Conservation (phyloP, 169 alveolate genomes). For the Plasmodium sp. region DNA sequence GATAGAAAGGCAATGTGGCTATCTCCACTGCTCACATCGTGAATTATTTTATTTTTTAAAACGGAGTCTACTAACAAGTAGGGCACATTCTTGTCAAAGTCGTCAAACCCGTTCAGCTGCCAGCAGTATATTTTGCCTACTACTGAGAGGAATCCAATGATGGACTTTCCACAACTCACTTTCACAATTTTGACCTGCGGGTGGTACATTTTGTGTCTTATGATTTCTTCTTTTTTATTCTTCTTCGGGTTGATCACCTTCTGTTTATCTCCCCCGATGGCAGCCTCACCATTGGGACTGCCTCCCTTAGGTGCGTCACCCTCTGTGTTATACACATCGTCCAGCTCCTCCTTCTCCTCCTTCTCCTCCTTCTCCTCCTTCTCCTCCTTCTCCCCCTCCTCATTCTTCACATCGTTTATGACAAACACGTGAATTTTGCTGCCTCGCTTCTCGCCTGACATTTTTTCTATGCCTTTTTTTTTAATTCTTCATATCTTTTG, state of each 20-base stretch:
- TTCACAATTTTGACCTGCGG: constrained; percentile 65
- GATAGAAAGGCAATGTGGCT: constrained; percentile 50
- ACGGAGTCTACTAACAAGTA: constrained; percentile 13
- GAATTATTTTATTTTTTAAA: constrained; percentile 43
- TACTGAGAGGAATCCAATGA: constrained; percentile 39
- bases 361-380: too few relatives aligned
- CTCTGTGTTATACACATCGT: not conserved
- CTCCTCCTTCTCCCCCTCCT: not conserved
- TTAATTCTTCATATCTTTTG: constrained; percentile 14
- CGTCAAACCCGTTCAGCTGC: constrained; percentile 45
- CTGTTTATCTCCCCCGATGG: not conserved
- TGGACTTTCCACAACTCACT: constrained; percentile 68
- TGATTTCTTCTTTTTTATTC: constrained; percentile 30
- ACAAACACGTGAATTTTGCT: constrained; percentile 64
- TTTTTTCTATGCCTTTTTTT: not conserved
- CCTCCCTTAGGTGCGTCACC: not conserved
- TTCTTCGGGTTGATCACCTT: not conserved
- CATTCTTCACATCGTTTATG: constrained; percentile 20
- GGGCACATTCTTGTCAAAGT: constrained; percentile 64
- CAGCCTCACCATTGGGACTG: not conserved
- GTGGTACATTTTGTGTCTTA: constrained; percentile 53
- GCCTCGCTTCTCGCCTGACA: constrained; percentile 19
- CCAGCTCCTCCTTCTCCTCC: not conserved
- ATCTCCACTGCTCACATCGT: constrained; percentile 67
- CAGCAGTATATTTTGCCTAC: constrained; percentile 62